These are phyloP conservation scores for Mycena crocata DNA, from an alignment of 768 basidiomycete species.

Conservation along the genomic window DNA sequence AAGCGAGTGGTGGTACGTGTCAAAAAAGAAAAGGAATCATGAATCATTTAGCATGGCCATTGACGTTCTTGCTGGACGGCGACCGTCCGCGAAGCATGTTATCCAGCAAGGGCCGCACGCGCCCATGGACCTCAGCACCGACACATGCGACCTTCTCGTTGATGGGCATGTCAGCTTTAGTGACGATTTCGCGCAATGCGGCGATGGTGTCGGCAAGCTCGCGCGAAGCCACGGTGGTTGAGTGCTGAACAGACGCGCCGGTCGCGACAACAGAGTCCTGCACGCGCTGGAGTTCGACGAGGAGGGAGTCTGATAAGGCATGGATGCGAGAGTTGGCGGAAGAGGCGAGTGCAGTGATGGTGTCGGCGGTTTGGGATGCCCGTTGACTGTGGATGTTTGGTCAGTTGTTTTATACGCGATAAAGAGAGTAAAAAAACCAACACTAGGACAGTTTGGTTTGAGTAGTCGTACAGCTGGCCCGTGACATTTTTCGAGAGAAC, in stretches of 20 bases:
- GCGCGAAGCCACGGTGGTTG: slow-evolving; percentile 56
- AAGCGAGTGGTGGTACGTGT: slow-evolving; percentile 4
- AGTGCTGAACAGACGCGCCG: slow-evolving; percentile 52
- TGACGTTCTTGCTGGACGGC: slow-evolving; percentile 7
- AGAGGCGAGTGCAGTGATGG: slow-evolving; percentile 67
- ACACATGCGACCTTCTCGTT: slow-evolving; percentile 73
- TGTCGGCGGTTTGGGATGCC: slow-evolving; percentile 74
- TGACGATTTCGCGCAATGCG: slow-evolving; percentile 66
- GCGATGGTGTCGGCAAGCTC: slow-evolving; percentile 58
- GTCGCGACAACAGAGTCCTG: slow-evolving; percentile 67
- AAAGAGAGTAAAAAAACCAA: slow-evolving; percentile 46
- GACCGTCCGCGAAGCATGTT: slow-evolving; percentile 1
- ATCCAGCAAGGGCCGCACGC: slow-evolving; percentile 72
- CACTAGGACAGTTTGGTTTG: slow-evolving; percentile 74
- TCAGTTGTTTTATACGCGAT: slow-evolving; percentile 19
- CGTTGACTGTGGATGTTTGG: slow-evolving; percentile 61
- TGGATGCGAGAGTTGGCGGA: slow-evolving; percentile 69
- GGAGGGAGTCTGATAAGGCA: slow-evolving; percentile 72
- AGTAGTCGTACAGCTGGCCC: slow-evolving; percentile 72
- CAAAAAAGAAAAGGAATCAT: slow-evolving; percentile 17
- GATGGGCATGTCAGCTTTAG: slow-evolving; percentile 64
- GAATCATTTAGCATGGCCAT: slow-evolving; percentile 24
- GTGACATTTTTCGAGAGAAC: slow-evolving; percentile 72
- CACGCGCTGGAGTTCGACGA: slow-evolving; percentile 73
- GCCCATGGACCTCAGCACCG: slow-evolving; percentile 66